Evolutionary conservation across 768 basidiomycete genomes (phyloP), one percentile per base, ranked within the genome.

Genomic region (Tephrocybe sp.): DNA sequence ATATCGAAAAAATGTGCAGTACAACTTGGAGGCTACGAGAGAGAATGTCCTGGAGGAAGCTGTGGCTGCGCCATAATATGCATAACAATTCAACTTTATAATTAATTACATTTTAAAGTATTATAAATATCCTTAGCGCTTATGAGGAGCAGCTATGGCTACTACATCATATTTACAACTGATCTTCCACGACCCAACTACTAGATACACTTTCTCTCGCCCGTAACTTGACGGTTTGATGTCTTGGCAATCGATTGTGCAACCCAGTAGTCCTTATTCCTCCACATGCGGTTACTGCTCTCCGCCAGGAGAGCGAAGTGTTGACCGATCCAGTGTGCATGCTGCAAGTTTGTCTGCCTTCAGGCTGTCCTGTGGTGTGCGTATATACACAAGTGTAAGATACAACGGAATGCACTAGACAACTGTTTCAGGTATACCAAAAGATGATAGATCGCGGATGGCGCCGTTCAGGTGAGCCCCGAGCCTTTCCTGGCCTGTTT

Each of bases 1-100:
- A 65, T 97, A 98, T 67, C 78, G 87, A 56, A 85, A 92, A 70
- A 98, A 98, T 69, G 93, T 94, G 46, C 85, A 89, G 65, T 96
- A 93, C 65, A 96, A 95, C 65, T 66, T 97, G 51, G 87, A 90
- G 60, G 86, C 87, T 39, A 87, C 83, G 42, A 79, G 73, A 55
- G 73, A 67, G 30, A 70, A 69, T 54, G 62, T 53, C 55, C 57
- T 57, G 11, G 35, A 59, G 12, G 55, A 31, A 14, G 32, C 42
- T 40, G 16, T n/a, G n/a, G n/a, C n/a, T n/a, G n/a, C n/a, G n/a
- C n/a, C n/a, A n/a, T n/a, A n/a, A n/a, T n/a, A n/a, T n/a, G n/a
- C n/a, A n/a, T n/a, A n/a, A n/a, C n/a, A n/a, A n/a, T n/a, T n/a
- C n/a, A n/a, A n/a, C n/a, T n/a, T n/a, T n/a, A n/a, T n/a, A n/a